phyloP scores from a whole-genome alignment of 169 alveolate species.

The Cryptosporidium meleagridis region DNA sequence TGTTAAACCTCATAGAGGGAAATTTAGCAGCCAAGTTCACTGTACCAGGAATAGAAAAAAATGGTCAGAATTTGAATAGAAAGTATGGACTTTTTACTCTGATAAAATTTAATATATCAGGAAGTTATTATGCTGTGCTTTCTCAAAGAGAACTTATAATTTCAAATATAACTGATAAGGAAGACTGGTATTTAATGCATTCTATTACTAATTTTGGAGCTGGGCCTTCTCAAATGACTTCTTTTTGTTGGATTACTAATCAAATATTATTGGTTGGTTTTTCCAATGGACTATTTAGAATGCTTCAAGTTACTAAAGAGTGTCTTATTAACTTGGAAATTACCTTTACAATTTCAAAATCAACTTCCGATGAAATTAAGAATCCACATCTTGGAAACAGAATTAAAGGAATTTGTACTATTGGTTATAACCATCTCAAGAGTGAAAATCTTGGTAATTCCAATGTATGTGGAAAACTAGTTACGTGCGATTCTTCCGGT shows the following conservation, averaged over 20 bases:
- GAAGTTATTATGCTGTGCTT: conserved; percentile 31
- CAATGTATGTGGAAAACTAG: not conserved
- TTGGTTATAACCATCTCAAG: not conserved
- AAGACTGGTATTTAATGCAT: not conserved
- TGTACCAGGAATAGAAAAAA: not conserved
- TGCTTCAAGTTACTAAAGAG: not conserved
- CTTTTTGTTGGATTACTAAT: conserved; percentile 33
- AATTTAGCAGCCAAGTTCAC: not conserved
- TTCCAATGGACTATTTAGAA: conserved; percentile 21
- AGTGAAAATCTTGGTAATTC: not conserved
- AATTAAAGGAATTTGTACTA: conserved; percentile 41
- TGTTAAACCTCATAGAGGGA: conserved; percentile 28
- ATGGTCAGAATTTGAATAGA: not conserved
- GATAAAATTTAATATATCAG: not conserved
- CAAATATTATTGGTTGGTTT: conserved; percentile 14
- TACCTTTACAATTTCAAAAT: not conserved
- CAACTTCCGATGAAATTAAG: not conserved
- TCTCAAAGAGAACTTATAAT: conserved; percentile 20
- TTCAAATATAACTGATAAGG: conserved; percentile 2
- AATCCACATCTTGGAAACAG: conserved; percentile 40
- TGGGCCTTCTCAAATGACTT: conserved; percentile 11
- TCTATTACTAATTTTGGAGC: not conserved
- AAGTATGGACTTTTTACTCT: not conserved
- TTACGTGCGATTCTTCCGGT: conserved; percentile 49
- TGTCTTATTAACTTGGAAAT: not conserved